Percentiles rank a stretch among this genome's conserved stretches.
These are phyloP conservation scores for Citrus cavaleriei DNA, from an alignment of 345 rosid genomes.

Conservation along the genomic window DNA sequence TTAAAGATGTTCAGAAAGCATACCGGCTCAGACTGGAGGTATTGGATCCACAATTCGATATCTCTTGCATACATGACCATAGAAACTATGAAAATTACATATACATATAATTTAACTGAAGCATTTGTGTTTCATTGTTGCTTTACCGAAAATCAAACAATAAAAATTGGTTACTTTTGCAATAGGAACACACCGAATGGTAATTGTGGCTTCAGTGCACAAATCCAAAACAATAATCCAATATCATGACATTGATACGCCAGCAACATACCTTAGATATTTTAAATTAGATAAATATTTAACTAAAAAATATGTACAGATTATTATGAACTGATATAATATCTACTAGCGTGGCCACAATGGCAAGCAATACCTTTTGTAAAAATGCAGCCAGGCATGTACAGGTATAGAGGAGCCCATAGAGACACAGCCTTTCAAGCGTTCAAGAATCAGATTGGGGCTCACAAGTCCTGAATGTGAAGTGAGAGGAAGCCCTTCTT, in stretches of 20 bases:
- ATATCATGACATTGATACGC: too few species aligned
- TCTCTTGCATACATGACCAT: neutral
- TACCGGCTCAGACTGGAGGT: neutral
- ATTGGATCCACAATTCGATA: neutral
- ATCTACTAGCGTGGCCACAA: neutral
- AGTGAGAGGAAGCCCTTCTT: conserved; percentile 78
- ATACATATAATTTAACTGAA: neutral
- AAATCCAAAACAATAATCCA: too few species aligned
- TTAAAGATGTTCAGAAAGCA: neutral
- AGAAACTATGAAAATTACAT: neutral
- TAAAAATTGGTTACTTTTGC: neutral
- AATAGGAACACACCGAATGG: conserved; percentile 19
- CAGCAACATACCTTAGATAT: neutral
- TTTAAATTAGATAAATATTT: neutral
- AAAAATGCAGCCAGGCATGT: conserved; percentile 48
- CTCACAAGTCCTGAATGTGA: conserved; percentile 64
- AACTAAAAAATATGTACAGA: conserved; percentile 20
- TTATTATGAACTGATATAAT: conserved; percentile 14
- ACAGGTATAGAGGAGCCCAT: conserved; percentile 70
- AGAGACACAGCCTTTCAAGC: conserved; percentile 71
- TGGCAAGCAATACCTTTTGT: neutral
- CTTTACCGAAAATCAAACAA: conserved; percentile 1
- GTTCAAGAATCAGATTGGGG: conserved; percentile 60
- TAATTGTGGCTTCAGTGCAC: too few species aligned
- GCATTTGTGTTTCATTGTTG: neutral